These are phyloP conservation scores for Schizosaccharomyces octosporus DNA, from an alignment of 805 yeast genomes.

Conservation along the genomic window DNA sequence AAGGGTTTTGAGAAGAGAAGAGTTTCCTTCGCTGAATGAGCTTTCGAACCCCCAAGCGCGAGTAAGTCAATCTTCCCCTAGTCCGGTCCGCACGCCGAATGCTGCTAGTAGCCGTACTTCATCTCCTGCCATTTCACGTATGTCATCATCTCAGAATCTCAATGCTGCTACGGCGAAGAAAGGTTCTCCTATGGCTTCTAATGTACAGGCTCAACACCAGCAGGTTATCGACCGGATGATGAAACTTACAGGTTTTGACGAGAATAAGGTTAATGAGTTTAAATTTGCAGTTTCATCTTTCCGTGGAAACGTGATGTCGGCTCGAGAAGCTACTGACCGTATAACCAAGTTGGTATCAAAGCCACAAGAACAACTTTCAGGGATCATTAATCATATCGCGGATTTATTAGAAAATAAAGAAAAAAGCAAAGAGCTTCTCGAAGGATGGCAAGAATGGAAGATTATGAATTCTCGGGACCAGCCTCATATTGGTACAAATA, in stretches of 20 bases:
- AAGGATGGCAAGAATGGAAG: background rate
- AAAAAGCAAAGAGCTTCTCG: background rate
- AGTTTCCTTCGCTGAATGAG: background rate
- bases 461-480: background rate
- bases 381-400: background rate
- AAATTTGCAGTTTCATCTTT: background rate
- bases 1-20: background rate
- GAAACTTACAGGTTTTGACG: background rate
- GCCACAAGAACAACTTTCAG: background rate
- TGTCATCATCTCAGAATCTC: too few species aligned
- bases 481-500: background rate
- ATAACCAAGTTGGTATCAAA: background rate
- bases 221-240: background rate
- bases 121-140: background rate
- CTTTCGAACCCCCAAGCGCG: background rate
- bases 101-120: background rate
- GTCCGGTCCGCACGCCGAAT: background rate
- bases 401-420: background rate
- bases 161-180: too few species aligned
- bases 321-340: background rate
- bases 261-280: background rate
- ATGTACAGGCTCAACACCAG: background rate
- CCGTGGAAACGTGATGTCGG: background rate
- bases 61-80: background rate
- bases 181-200: background rate